Base-by-base conservation (phyloP, 2,329 filamentous ascomycete genomes). In the Botrytis fragariae region DNA sequence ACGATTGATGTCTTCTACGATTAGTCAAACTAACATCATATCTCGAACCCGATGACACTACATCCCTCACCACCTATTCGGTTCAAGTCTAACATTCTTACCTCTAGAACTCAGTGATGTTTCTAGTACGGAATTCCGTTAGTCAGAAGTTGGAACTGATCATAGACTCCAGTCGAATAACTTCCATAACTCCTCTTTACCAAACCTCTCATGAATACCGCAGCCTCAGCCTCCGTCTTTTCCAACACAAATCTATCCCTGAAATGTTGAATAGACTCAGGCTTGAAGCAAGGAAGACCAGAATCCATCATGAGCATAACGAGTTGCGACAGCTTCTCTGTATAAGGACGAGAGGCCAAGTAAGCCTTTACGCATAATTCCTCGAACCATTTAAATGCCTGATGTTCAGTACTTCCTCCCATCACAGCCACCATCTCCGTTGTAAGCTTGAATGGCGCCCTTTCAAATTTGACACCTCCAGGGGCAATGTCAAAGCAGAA, bases 401-500 rank as follows among this genome's bases (percentile, higher is more conserved):
- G 95, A 70, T 95, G 93, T 60, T 92, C 90, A 4, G 90, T 92
- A 72, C 87, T 91, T 74, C 95, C 95, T 71, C 96, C 95, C 95
- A 99, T 98, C 78, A 99, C 96, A n/a, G 95, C 93, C 74, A 99
- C 88, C 97, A 99, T 99, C 82, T 99, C 96, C 12, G 90, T 89
- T 0, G 96, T 99, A 72, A 99, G 89, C 84, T 99, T 99, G 87
- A 99, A 99, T 0, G 96, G 96, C 0, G 96, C 96, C 37, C 96
- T 92, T 85, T 99, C 96, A 81, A 99, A 99, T 78, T 95, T 95
- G 80, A 99, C 94, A 74, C 97, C 96, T 65, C 96, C 96, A 0
- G 96, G 96, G 1, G 95, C 96, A 78, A 99, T 98, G 81, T 99
- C 97, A 84, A 99, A 99, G 84, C 95, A 98, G 88, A 99, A 99